These are phyloP conservation scores for Globisporangium recalcitrans DNA, from an alignment of 352 stramenopile species.

Conservation along the genomic window DNA sequence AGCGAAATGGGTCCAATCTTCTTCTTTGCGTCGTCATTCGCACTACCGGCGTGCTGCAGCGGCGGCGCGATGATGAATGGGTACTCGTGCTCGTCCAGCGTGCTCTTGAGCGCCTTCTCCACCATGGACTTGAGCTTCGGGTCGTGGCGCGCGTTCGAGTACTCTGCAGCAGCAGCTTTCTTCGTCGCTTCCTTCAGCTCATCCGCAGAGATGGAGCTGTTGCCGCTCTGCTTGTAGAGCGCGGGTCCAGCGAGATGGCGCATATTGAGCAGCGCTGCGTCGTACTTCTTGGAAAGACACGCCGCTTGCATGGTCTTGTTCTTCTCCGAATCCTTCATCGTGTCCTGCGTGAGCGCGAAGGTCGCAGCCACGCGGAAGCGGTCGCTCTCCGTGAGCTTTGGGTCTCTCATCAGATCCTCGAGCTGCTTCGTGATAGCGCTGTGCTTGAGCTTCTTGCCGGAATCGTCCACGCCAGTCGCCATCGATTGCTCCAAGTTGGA, in stretches of 20 bases:
- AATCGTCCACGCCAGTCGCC: constrained; percentile 91
- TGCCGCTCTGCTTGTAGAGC: constrained; percentile 69
- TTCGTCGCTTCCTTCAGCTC: constrained; percentile 65
- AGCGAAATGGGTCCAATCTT: constrained; percentile 59
- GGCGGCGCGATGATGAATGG: constrained; percentile 81
- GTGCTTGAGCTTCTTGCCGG: constrained; percentile 88
- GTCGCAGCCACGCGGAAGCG: constrained; percentile 90
- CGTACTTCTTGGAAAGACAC: constrained; percentile 65
- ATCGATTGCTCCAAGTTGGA: constrained; percentile 94
- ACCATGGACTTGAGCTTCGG: constrained; percentile 66
- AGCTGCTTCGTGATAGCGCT: constrained; percentile 80
- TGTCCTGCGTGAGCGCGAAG: constrained; percentile 91
- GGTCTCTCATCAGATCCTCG: constrained; percentile 82
- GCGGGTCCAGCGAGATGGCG: constrained; percentile 37
- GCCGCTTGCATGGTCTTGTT: constrained; percentile 83
- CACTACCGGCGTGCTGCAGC: constrained; percentile 24
- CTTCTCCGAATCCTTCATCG: constrained; percentile 83
- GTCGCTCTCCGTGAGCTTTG: constrained; percentile 72
- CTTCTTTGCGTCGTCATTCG: constrained; percentile 38
- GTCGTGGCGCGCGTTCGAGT: constrained; percentile 76
- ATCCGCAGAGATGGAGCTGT: constrained; percentile 43
- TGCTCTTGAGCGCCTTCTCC: constrained; percentile 54
- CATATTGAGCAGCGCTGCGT: constrained; percentile 66
- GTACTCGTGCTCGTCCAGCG: constrained; percentile 62
- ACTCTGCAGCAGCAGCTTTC: constrained; percentile 58